phyloP scores from a whole-genome alignment of 805 yeast species.

The Nakazawaea peltata region DNA sequence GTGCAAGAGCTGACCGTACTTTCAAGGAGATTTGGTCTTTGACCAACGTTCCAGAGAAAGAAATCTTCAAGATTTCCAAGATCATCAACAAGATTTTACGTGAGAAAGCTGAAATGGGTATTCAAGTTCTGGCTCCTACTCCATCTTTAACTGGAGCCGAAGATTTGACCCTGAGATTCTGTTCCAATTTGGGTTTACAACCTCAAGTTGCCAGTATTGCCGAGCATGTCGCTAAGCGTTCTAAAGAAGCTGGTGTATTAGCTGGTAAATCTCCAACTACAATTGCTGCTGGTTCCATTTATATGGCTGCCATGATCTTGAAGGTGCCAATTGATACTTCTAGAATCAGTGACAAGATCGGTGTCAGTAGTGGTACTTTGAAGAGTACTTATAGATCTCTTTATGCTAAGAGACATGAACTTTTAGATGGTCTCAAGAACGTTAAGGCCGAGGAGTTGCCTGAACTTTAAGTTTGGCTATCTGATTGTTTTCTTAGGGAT shows the following conservation, averaged over 20 bases:
- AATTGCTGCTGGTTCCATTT: constrained; percentile 94
- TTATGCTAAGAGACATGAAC: constrained; percentile 45
- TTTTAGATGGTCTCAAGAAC: constrained; percentile 8
- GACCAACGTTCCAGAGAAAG: constrained; percentile 89
- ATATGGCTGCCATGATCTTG: constrained; percentile 87
- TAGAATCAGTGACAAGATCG: constrained; percentile 84
- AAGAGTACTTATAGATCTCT: constrained; percentile 83
- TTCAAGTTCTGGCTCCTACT: constrained; percentile 40
- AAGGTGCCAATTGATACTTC: constrained; percentile 68
- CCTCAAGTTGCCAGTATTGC: constrained; percentile 87
- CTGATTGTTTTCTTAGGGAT: too few relatives aligned
- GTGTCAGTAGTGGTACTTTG: constrained; percentile 96
- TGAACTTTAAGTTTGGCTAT: neutral
- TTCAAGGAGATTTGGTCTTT: constrained; percentile 94
- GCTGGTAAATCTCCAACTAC: constrained; percentile 97
- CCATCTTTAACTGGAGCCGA: constrained; percentile 89
- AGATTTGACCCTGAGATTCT: constrained; percentile 90
- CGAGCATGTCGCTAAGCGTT: constrained; percentile 82
- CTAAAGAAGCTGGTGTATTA: constrained; percentile 85
- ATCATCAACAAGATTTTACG: constrained; percentile 58
- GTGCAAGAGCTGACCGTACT: constrained; percentile 88
- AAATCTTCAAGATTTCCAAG: constrained; percentile 86
- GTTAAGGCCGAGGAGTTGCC: constrained; percentile 9
- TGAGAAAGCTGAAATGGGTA: constrained; percentile 41
- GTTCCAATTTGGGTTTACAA: constrained; percentile 86